These are phyloP conservation scores for Epichloe bromicola DNA, from an alignment of 2,329 filamentous ascomycete genomes.

Conservation along the genomic window DNA sequence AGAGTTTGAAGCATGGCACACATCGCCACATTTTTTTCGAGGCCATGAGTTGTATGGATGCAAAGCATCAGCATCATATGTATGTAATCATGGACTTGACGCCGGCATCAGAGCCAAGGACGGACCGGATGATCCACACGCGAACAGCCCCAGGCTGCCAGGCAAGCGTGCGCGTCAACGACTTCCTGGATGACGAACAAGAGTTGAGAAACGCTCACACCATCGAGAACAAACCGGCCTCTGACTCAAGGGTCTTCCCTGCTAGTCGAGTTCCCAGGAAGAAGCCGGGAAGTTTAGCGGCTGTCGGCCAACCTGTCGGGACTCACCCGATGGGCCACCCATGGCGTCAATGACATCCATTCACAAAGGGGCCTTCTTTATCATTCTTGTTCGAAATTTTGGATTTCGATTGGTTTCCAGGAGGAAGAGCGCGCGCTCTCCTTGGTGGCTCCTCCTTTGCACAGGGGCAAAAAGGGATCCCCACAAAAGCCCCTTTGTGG, in stretches of 20 bases:
- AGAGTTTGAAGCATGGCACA: too few relatives aligned
- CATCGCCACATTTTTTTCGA: too few relatives aligned
- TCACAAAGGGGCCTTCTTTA: too few relatives aligned
- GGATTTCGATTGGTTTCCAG: too few relatives aligned
- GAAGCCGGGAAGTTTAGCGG: conserved; percentile 17
- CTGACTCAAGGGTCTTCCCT: neutral
- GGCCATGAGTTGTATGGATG: neutral
- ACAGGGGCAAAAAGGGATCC: too few relatives aligned
- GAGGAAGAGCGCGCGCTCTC: too few relatives aligned
- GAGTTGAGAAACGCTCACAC: neutral
- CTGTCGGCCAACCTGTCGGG: conserved; percentile 17
- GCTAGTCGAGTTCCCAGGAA: conserved; percentile 8
- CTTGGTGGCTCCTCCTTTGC: too few relatives aligned
- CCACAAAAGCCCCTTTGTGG: too few relatives aligned
- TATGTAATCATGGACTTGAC: too few relatives aligned
- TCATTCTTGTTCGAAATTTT: too few relatives aligned
- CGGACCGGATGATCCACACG: neutral
- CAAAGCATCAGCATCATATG: neutral
- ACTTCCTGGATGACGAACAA: conserved; percentile 1
- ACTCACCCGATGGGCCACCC: conserved; percentile 9
- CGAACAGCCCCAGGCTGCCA: conserved; percentile 6
- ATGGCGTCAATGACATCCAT: neutral
- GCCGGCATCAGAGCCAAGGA: neutral
- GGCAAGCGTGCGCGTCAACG: conserved; percentile 8
- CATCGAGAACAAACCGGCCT: conserved; percentile 22